Evolutionary conservation across 2,329 filamentous ascomycete species (phyloP), one percentile per base, ranked within the genome.

Genomic region (Zymoseptoria crescenta): DNA sequence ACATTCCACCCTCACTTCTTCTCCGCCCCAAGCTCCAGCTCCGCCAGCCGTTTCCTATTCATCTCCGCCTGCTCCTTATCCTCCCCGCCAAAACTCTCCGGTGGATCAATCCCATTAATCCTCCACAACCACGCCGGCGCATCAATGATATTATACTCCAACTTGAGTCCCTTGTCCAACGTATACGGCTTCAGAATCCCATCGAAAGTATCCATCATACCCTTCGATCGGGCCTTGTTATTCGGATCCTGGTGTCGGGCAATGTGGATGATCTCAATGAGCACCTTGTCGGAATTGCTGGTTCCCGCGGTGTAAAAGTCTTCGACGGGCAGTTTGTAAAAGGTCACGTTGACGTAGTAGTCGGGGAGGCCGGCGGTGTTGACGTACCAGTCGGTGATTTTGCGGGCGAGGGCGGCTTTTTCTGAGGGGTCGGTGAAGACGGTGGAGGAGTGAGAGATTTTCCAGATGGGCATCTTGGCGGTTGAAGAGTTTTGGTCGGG

Each of bases 81-180:
- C 21, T 27, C 52, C 8, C 9, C 19, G 4, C 24, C 24, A 35
- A 54, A 54, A 28, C 19, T 21, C 52, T 54, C 52, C 24, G 52
- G 52, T 8, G 52, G 52, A 35, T 54, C 52, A 19, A 54, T 54
- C 24, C 52, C 52, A 35, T 54, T 54, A 20, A 54, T 54, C 52
- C 52, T 28, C 52, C 52, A 54, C 24, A 54, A 35, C 21, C 19
- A 20, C 27, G 29, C 52, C 21, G 52, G 52, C n/a, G 19, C 27
- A 20, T 54, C 52, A 28, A 21, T 20, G 10, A 54, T 28, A 28
- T 20, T 20, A 35, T 29, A 54, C 29, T 54, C 52, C 21, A 54
- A 54, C n/a, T 54, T 20, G 8, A 54, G 19, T 13, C 52, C 52
- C 4, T 19, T 10, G n/a, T 54, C 52, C 24, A 30, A 21, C 8